Conservation (phyloP, 2,329 filamentous ascomycete genomes). For the Trichoderma sp. region DNA sequence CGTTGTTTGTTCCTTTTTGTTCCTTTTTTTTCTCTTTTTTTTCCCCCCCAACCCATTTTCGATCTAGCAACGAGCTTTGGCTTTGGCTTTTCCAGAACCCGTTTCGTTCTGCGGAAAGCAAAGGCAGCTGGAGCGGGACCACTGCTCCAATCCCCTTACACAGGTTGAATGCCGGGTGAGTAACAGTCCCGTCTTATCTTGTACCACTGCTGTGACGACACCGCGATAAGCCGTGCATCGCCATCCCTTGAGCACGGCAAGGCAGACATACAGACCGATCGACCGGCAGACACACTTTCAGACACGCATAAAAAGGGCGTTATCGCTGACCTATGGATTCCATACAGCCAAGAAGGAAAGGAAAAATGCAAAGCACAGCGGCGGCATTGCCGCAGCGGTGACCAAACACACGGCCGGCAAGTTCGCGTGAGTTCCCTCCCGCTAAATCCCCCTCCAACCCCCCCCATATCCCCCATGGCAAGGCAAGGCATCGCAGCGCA, state of each 20-base stretch:
- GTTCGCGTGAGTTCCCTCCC: constrained; percentile 46
- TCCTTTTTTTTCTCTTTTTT: background rate
- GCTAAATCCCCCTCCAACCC: background rate
- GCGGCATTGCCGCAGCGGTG: constrained; percentile 52
- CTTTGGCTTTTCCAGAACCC: constrained; percentile 4
- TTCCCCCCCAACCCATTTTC: background rate
- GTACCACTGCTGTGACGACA: constrained; percentile 8
- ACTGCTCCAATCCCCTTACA: constrained; percentile 20
- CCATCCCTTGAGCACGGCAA: constrained; percentile 1
- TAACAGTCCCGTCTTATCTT: constrained; percentile 13
- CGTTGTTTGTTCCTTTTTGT: too few relatives aligned
- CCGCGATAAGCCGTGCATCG: constrained; percentile 11
- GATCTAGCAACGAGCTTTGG: background rate
- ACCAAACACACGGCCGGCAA: constrained; percentile 51
- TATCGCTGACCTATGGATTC: constrained; percentile 1
- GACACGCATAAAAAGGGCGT: background rate
- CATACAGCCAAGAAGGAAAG: constrained; percentile 44
- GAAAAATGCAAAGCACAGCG: constrained; percentile 54
- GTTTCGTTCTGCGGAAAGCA: constrained; percentile 13
- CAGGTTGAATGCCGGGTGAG: constrained; percentile 22
- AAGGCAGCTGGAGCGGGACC: constrained; percentile 16
- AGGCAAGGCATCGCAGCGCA: constrained; percentile 16
- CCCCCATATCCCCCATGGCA: constrained; percentile 9
- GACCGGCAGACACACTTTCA: background rate
- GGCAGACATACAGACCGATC: background rate